Evolutionary conservation across 2,329 filamentous ascomycete species (phyloP), one percentile per base, ranked within the genome.

Genomic region (Aureobasidium sp.): DNA sequence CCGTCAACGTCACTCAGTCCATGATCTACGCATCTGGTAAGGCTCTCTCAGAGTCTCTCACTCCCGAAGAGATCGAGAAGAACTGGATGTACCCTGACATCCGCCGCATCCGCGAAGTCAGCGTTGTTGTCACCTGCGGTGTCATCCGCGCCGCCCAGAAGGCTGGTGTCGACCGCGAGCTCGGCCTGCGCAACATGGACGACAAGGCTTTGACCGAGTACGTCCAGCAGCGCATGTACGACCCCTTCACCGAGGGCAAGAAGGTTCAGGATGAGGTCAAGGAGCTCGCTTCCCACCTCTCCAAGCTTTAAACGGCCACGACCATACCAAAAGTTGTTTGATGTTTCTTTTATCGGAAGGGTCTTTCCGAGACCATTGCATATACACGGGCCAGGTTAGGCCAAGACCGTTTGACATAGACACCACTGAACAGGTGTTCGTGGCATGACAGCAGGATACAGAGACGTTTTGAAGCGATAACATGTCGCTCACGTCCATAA

Each of bases 21-120:
- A 99, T 99, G 94, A 92, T 99, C 72, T 97, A 97, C 79, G 92
- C 89, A 55, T 93, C 92, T 36, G 94, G 91, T 32, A 87, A 88
- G 44, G 88, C 91, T 5, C 84, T 97, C 24, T 84, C 90, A 17
- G 86, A 85, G 63, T 87, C 88, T 37, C 83, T 99, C 65, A 92
- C 88, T 66, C 81, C 85, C 43, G 87, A 94, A 65, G 94, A 99
- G 79, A 80, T 91, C 70, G 84, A 87, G 62, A 85, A 87, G 73
- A 90, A 91, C 61, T 87, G 95, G 73, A 87, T 97, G 71, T 97
- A 99, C 79, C 94, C 91, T 13, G 85, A 87, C 72, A 90, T 99
- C 71, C 87, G 90, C 75, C 89, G 94, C 66, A 96, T 99, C 67
- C 86, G 94, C 48, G 91, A 97, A 36, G 92, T 96, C 64, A 93